phyloP scores from a whole-genome alignment of 176 grass and related monocot genomes.

The Musa itinerans region DNA sequence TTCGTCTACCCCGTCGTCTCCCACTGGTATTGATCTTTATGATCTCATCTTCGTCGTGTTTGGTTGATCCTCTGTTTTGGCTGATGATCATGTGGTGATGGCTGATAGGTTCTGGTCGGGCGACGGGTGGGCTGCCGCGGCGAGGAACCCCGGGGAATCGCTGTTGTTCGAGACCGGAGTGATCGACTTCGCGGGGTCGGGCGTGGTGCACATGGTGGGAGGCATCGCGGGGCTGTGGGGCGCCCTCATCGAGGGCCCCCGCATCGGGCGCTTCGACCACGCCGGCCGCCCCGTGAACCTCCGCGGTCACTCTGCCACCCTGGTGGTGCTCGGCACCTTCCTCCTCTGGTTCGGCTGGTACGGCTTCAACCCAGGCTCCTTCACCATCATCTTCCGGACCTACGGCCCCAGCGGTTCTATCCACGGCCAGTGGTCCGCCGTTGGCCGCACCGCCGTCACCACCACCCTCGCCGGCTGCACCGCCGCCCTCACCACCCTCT shows the following conservation, averaged over 20 bases:
- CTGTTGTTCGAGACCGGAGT: not conserved
- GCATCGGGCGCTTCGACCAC: constrained; percentile 11
- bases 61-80: not conserved
- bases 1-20: constrained; percentile 36
- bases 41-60: no score
- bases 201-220: constrained; percentile 9
- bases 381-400: not conserved
- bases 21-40: constrained; percentile 17
- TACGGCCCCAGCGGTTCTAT: constrained; percentile 6
- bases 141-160: not conserved
- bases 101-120: constrained; percentile 6
- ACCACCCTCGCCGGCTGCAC: constrained; percentile 8
- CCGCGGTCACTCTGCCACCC: constrained; percentile 11
- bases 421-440: constrained; percentile 9
- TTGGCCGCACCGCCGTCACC: constrained; percentile 12
- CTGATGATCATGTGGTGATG: not conserved
- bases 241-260: constrained; percentile 8
- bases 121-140: constrained; percentile 8
- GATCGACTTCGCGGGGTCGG: constrained; percentile 13
- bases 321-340: constrained; percentile 8
- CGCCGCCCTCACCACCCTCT: constrained; percentile 11
- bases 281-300: constrained; percentile 1
- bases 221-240: constrained; percentile 3
- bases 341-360: constrained; percentile 17
- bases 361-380: constrained; percentile 9